These are phyloP conservation scores for Chalciporus sp. DNA, from an alignment of 1,284 basidiomycete genomes.

Conservation along the genomic window DNA sequence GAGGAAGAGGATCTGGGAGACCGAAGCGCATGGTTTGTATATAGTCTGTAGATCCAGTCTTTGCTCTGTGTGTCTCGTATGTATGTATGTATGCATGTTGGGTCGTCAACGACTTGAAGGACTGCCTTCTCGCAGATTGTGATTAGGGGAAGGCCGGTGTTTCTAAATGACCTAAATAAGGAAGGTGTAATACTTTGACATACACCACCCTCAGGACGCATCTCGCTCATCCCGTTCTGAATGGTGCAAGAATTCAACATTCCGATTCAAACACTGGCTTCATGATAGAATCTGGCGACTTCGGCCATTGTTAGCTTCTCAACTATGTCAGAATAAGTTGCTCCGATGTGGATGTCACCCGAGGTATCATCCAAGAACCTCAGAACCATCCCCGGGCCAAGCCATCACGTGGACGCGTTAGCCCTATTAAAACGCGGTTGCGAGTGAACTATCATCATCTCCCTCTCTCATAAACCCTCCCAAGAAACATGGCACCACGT, in stretches of 20 bases:
- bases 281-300: neutral
- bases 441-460: neutral
- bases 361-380: neutral
- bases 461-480: neutral
- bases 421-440: slow-evolving; percentile 5
- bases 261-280: neutral
- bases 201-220: no score
- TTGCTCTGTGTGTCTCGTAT: no score
- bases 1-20: slow-evolving; percentile 29
- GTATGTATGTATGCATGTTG: no score
- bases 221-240: no score
- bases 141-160: neutral
- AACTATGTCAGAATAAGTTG: neutral
- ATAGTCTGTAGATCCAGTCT: slow-evolving; percentile 20
- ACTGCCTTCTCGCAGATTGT: no score
- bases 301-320: neutral
- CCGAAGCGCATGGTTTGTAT: slow-evolving; percentile 37
- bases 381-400: neutral
- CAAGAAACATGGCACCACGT: slow-evolving; percentile 30
- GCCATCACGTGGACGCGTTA: slow-evolving; percentile 1
- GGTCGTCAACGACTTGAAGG: no score
- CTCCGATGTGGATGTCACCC: neutral
- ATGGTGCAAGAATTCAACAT: neutral
- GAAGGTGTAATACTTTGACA: neutral
- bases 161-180: neutral